Percentiles rank a stretch among this genome's conserved stretches.
Conservation (phyloP, 306 rosid genomes). For the Prunus mongolica region DNA sequence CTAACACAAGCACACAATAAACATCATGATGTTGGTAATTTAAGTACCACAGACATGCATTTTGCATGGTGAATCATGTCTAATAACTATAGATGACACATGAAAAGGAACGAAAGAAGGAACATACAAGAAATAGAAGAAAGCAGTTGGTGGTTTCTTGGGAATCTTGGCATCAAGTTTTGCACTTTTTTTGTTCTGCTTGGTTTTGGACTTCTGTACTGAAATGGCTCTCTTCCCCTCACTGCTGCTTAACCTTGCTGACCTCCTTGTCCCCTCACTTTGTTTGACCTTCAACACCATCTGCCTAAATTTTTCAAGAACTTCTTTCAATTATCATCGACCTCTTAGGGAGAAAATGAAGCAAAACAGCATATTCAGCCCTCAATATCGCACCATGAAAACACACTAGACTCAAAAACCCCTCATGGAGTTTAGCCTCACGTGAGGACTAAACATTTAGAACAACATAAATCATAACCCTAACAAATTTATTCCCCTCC, state of each 20-base stretch:
- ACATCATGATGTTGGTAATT: not conserved
- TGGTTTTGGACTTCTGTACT: conserved; percentile 45
- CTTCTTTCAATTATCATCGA: not conserved
- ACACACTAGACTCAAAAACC: not conserved
- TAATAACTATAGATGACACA: conserved; percentile 8
- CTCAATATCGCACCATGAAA: not conserved
- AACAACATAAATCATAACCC: not conserved
- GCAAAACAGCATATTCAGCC: not conserved
- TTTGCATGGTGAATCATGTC: conserved; percentile 2
- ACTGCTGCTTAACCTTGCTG: conserved; percentile 9
- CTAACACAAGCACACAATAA: too few relatives aligned
- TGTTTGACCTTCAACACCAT: conserved; percentile 54
- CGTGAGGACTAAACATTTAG: not conserved
- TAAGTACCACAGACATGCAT: not conserved
- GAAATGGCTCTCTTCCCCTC: conserved; percentile 33
- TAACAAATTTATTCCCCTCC: too few relatives aligned
- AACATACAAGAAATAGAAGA: conserved; percentile 87
- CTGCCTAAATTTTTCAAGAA: conserved; percentile 33
- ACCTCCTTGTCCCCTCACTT: conserved; percentile 35
- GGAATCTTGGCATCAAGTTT: conserved; percentile 77
- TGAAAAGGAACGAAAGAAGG: not conserved
- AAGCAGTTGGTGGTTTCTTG: conserved; percentile 97
- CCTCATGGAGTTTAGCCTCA: not conserved
- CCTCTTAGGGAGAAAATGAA: not conserved
- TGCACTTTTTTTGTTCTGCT: conserved; percentile 50